Conservation (phyloP, 495 filamentous ascomycete genomes). For the Podospora conica region DNA sequence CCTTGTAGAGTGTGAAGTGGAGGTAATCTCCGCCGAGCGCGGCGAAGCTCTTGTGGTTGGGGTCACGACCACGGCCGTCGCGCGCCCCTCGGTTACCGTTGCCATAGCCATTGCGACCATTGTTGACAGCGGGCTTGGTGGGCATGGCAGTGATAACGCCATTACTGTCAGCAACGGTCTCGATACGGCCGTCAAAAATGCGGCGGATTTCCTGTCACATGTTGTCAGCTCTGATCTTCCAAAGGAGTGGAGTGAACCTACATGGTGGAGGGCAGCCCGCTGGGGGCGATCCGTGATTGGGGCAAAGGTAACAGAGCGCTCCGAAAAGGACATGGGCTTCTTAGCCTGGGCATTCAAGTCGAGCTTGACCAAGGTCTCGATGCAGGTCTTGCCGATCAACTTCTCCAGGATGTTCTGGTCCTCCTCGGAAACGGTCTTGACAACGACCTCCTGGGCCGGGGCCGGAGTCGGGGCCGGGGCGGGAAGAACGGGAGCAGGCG, state of each 20-base stretch:
- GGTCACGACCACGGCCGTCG: slow-evolving; percentile 25
- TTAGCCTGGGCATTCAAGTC: slow-evolving; percentile 27
- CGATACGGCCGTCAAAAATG: slow-evolving; percentile 31
- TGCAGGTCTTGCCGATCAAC: slow-evolving; percentile 27
- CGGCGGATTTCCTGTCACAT: slow-evolving; percentile 38
- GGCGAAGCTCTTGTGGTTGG: slow-evolving; percentile 19
- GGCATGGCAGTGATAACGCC: slow-evolving; percentile 34
- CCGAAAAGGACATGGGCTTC: slow-evolving; percentile 14
- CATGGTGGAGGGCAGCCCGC: slow-evolving; percentile 36
- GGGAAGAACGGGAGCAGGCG: not conserved
- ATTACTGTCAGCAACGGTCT: slow-evolving; percentile 22
- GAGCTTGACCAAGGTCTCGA: slow-evolving; percentile 31
- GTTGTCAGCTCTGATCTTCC: slow-evolving; percentile 4
- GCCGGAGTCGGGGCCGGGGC: not conserved
- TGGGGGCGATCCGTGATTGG: slow-evolving; percentile 33
- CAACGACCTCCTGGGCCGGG: not conserved
- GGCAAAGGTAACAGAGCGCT: slow-evolving; percentile 25
- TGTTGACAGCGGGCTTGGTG: slow-evolving; percentile 23
- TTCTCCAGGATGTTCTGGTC: slow-evolving; percentile 18
- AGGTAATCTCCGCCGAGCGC: slow-evolving; percentile 68
- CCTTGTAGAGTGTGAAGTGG: slow-evolving; percentile 93
- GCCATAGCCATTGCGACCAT: slow-evolving; percentile 13
- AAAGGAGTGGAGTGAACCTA: slow-evolving; percentile 14
- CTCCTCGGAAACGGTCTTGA: slow-evolving; percentile 16
- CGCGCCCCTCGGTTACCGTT: not conserved